Evolutionary conservation across 2,329 filamentous ascomycete species (phyloP), one percentile per base, ranked within the genome.

Genomic region (Clarireedia paspali): DNA sequence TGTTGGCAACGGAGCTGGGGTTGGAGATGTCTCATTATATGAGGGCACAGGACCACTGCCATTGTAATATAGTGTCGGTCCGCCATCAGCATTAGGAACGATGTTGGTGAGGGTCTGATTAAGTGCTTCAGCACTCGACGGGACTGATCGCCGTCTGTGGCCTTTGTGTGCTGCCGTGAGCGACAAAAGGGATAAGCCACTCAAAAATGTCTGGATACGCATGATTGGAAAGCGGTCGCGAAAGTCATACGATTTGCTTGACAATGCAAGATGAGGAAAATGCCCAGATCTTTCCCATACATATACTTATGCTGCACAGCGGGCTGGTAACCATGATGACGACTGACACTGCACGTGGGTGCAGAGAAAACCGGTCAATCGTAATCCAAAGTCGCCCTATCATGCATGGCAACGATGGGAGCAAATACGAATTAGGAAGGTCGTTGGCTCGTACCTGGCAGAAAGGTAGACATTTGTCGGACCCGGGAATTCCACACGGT

Each of bases 101-200:
- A 44, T 48, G 34, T 57, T 57, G 17, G 55, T 57, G 17, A 48
- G 17, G 6, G 50, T 53, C 40, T 36, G 34, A 20, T 57, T 53
- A 14, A 57, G 53, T 26, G 55, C 50, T 53, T 57, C 20, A 53
- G 50, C 23, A 20, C 42, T 48, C 20, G 49, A 57, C 12, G 44
- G 50, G 9, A 57, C 12, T 12, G 55, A 57, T 34, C 49, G 50
- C n/a, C 45, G 23, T 10, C 27, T 53, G 12, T 57, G 55, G 15
- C 55, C 34, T 30, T 51, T 48, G 12, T 57, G 55, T 36, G 49
- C 55, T 38, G 44, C 12, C 20, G 55, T 39, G 34, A 57, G 40
- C 20, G 49, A 57, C 26, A 57, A 24, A 6, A 48, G 36, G 24
- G 49, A 34, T 30, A 40, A 6, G n/a, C 20, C n/a, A 38, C 42